Percentiles rank a stretch among this genome's conserved stretches.
These are phyloP conservation scores for Pestalotiopsis sp. DNA, from an alignment of 2,329 filamentous ascomycete species.

Conservation along the genomic window DNA sequence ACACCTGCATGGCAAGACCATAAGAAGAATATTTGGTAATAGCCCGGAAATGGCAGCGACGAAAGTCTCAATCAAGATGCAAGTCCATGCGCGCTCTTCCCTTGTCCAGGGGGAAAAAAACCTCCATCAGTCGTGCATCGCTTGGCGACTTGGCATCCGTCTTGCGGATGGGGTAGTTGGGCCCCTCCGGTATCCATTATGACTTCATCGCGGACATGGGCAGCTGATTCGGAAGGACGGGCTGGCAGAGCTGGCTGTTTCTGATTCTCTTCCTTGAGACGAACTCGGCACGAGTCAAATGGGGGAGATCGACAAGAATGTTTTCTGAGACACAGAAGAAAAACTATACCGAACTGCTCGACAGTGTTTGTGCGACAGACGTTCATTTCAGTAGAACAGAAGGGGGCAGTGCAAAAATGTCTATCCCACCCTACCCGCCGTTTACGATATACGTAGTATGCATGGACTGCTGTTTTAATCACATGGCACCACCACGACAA, in stretches of 20 bases:
- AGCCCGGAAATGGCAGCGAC: no score
- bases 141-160: neutral
- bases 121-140: neutral
- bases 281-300: neutral
- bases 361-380: neutral
- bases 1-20: no score
- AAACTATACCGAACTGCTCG: neutral
- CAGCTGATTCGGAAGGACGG: conserved; percentile 4
- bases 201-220: neutral
- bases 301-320: neutral
- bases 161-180: neutral
- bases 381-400: neutral
- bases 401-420: conserved; percentile 1
- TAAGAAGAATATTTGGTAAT: no score
- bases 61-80: no score
- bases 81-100: no score
- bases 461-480: neutral
- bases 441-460: neutral
- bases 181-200: neutral
- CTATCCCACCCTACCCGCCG: neutral
- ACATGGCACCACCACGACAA: neutral
- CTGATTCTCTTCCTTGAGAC: neutral
- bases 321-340: neutral
- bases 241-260: neutral
- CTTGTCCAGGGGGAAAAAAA: neutral